Evolutionary conservation across 371 early-diverging fungal species (phyloP), one percentile per base, ranked within the genome.

Genomic region (Blakeslea trispora): DNA sequence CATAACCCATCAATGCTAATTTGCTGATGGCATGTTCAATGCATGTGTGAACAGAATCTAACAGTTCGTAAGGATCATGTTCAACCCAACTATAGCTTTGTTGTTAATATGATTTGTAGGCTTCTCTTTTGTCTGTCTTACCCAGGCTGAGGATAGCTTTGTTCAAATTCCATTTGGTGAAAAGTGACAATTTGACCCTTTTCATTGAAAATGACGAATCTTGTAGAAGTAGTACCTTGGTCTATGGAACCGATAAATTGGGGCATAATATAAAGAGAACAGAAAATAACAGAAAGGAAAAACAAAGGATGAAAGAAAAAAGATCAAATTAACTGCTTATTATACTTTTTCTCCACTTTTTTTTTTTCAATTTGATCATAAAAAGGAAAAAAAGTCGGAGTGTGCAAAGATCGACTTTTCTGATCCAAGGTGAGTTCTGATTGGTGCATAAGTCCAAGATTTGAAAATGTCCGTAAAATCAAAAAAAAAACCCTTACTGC

Each of bases 171-270:
- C 39, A 78, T 60, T 74, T 95, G 96, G 70, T 89, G 89, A 40
- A 79, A 77, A 19, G 86, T 78, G 15, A 94, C 84, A 14, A 92
- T 75, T 39, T 70, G 53, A 35, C 93, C 95, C 15, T 70, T 67
- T 44, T 75, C 62, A 70, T 95, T 86, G 68, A 97, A 96, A 53
- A 97, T 83, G 41, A 97, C 85, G 74, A 95, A 94, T 13, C 97
- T 82, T 32, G 95, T 84, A 28, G 92, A 91, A 10, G 91, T 86
- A 19, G 97, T 97, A 68, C 97, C 97, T 75, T 97, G 93, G 75
- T 97, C 97, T 57, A 97, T 90, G 59, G 96, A 80, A 35, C 91
- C 94, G 39, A 96, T 69, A 67, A 86, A 87, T 45, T 18, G 45
- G 31, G 62, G 55, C 62, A 61, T 61, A 17, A 19, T 41, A 28